Conservation (phyloP, 2,329 filamentous ascomycete species). For the Chaetoscypha palmicola region DNA sequence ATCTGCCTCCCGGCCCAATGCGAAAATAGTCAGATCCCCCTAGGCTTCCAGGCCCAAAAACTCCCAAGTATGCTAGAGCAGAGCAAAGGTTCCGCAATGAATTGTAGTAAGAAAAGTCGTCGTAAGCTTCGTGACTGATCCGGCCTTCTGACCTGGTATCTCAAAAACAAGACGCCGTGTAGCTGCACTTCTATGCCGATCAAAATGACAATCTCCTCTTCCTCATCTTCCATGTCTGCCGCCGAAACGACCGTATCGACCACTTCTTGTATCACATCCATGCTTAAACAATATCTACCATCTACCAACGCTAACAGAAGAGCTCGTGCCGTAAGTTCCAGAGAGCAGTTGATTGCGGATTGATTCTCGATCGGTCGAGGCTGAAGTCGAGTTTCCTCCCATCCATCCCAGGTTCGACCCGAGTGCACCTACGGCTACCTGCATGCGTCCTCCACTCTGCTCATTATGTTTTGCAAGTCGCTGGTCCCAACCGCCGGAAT, state of each 20-base stretch:
- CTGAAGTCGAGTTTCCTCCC: slow-evolving; percentile 35
- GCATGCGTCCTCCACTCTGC: slow-evolving; percentile 73
- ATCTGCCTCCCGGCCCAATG: slow-evolving; percentile 19
- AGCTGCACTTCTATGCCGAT: slow-evolving; percentile 18
- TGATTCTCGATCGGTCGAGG: slow-evolving; percentile 42
- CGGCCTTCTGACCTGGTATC: slow-evolving; percentile 16
- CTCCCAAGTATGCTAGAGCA: slow-evolving; percentile 24
- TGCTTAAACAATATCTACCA: slow-evolving; percentile 38
- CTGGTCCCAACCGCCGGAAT: slow-evolving; percentile 89
- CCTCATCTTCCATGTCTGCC: slow-evolving; percentile 16
- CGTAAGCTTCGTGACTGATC: slow-evolving; percentile 28
- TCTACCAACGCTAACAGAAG: slow-evolving; percentile 53
- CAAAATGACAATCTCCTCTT: slow-evolving; percentile 20
- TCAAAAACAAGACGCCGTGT: slow-evolving; percentile 24
- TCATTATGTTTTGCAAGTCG: slow-evolving; percentile 82
- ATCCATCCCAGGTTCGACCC: slow-evolving; percentile 73
- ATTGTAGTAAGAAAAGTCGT: slow-evolving; percentile 24
- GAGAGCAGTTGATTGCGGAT: slow-evolving; percentile 57
- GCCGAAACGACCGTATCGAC: slow-evolving; percentile 9
- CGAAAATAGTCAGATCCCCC: slow-evolving; percentile 12
- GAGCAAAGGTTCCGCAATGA: slow-evolving; percentile 11
- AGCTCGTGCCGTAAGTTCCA: slow-evolving; percentile 47
- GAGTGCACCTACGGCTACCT: slow-evolving; percentile 72
- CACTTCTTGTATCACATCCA: slow-evolving; percentile 6
- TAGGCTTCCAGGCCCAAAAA: slow-evolving; percentile 16